Conservation (phyloP, 192 early-diverging fungal species). For the Mortierella claussenii region DNA sequence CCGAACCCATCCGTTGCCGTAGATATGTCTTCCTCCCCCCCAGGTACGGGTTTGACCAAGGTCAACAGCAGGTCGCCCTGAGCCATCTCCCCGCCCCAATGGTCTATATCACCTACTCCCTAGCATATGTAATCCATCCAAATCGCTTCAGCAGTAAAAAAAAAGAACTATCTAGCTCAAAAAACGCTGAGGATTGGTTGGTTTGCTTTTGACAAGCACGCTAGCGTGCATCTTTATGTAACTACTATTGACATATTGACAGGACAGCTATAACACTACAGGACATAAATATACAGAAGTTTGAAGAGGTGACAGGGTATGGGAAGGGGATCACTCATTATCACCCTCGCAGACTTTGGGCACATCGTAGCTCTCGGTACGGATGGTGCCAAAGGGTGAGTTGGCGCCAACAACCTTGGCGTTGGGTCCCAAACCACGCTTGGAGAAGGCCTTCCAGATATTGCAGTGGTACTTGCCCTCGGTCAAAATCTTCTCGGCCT, state of each 20-base stretch:
- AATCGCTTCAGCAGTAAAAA: no score
- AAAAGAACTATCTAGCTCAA: no score
- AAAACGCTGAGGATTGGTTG: no score
- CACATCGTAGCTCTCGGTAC: slow-evolving; percentile 64
- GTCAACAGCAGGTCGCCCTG: no score
- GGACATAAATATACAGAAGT: slow-evolving; percentile 1
- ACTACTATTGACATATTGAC: background rate
- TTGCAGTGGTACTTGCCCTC: slow-evolving; percentile 75
- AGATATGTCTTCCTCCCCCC: background rate
- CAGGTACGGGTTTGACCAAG: no score
- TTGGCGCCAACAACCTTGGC: slow-evolving; percentile 72
- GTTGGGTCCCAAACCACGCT: slow-evolving; percentile 86
- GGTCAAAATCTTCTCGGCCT: slow-evolving; percentile 74
- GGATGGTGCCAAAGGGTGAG: slow-evolving; percentile 69
- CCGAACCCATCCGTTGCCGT: background rate
- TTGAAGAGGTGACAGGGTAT: slow-evolving; percentile 3
- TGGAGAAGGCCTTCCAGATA: slow-evolving; percentile 86
- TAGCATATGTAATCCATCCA: no score
- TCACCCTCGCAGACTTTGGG: slow-evolving; percentile 46
- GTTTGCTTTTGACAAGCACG: no score
- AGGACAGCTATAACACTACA: no score
- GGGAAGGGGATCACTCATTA: background rate
- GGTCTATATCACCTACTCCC: no score
- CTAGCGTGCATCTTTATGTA: background rate
- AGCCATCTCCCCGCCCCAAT: no score